Evolutionary conservation across 163 green algal genomes (phyloP).

Genomic region (Chlorella variabilis): DNA sequence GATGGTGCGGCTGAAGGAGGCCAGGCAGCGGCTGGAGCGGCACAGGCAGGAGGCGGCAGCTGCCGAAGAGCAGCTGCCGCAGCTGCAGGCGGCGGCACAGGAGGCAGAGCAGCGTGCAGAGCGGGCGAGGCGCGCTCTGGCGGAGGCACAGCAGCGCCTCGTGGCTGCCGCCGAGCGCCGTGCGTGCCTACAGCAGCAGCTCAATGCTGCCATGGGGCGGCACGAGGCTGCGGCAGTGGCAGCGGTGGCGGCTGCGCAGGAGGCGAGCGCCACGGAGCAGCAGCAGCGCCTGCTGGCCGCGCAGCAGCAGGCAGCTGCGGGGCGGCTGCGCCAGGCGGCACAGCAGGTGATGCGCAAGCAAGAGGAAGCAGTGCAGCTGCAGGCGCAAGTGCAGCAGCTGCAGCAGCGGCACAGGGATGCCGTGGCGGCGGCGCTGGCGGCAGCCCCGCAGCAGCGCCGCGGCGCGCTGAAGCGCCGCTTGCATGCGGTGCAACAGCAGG

Average conservation of each 20-base stretch:
- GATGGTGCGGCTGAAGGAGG: slow-evolving; percentile 32
- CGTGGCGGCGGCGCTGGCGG: background rate
- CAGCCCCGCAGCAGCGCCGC: background rate
- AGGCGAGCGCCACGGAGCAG: slow-evolving; percentile 13
- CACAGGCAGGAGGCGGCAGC: slow-evolving; percentile 5
- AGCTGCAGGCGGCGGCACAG: slow-evolving; percentile 10
- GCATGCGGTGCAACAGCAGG: slow-evolving; percentile 2
- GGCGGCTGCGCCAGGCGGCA: slow-evolving; percentile 4
- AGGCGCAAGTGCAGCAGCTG: slow-evolving; percentile 28
- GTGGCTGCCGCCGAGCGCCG: slow-evolving; percentile 13
- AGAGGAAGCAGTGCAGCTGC: background rate
- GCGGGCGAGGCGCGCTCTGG: too few species aligned
- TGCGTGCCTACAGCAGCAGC: background rate
- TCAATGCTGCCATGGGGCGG: background rate
- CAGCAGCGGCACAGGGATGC: background rate
- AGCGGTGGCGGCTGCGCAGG: slow-evolving; percentile 26
- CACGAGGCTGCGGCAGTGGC: slow-evolving; percentile 25
- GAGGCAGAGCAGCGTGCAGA: background rate
- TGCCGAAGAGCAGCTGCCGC: background rate
- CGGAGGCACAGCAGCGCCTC: background rate
- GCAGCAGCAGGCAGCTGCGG: slow-evolving; percentile 8
- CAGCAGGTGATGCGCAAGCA: slow-evolving; percentile 22
- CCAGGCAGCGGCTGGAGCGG: slow-evolving; percentile 26
- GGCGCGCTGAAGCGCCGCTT: slow-evolving; percentile 22
- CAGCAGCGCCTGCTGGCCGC: slow-evolving; percentile 10